Base-by-base conservation (phyloP, 225 moss, liverwort and hornwort species). In the Pseudoscleropodium purum region DNA sequence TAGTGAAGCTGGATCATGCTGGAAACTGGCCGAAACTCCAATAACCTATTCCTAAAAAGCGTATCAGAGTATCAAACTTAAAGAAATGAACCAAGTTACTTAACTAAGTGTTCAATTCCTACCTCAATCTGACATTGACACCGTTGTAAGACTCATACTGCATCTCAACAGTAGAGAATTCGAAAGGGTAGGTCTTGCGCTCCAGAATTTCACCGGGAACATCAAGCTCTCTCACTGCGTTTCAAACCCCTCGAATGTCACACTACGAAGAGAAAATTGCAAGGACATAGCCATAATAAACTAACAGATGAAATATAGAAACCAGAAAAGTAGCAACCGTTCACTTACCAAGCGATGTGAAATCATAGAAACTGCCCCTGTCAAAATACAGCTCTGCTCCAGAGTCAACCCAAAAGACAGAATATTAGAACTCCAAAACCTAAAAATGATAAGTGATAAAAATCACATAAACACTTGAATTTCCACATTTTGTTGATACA, bases 141-240 rank as follows among this genome's bases (percentile, higher is more conserved):
- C 97, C 99, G 89, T 97, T 99, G 90, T 97, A 99, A 57, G 99
- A 99, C 91, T 99, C 99, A 60, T 97, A 99, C 47, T 97, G 99
- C 99, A 99, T 99, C 91, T 99, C 99, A 89, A 99, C 99, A 51
- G 99, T 99, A n/a, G 99, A 99, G 88, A 99, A 97, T 88, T 99
- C 99, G 79, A 99, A 99, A 26, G 99, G 97, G 76, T 93, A 99
- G 63, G 93, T 97, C 92, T 97, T 99, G 36, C 97, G 96, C 89
- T 99, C 99, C 90, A 95, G 43, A 79, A 99, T 97, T 94, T 97
- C 99, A 86, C 99, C 97, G 18, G 99, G 99, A 84, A 99, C 99
- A 88, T 97, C 97, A 87, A 97, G 92, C 92, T 97, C 97, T 89
- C 96, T 92, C 74, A 97, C 96, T 97, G 94, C 92, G 86, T 75